phyloP scores from a whole-genome alignment of 2,329 filamentous ascomycete genomes.

The Triangularia verruculosa region DNA sequence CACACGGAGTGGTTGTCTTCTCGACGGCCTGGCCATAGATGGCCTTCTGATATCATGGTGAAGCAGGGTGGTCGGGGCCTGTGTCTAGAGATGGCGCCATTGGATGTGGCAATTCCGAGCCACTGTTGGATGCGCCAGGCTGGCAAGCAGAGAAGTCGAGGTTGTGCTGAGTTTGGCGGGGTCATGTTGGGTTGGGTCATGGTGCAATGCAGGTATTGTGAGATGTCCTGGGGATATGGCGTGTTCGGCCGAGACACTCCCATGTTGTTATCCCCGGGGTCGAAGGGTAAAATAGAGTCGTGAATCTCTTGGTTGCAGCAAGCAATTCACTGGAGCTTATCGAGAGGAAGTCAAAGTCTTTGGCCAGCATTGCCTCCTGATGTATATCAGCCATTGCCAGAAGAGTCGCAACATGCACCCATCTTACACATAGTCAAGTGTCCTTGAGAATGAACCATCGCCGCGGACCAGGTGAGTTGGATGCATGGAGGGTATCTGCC shows the following conservation, averaged over 20 bases:
- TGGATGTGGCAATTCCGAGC: constrained; percentile 1
- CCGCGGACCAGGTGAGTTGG: neutral
- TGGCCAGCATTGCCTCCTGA: neutral
- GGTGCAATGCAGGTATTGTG: constrained; percentile 7
- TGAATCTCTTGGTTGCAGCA: too few species aligned
- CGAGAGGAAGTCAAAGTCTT: too few species aligned
- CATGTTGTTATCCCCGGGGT: neutral
- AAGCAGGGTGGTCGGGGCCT: neutral
- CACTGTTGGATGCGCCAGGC: neutral
- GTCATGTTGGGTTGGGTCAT: neutral
- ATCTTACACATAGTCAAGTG: neutral
- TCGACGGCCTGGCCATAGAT: neutral
- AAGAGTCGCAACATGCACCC: too few species aligned
- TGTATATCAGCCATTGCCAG: neutral
- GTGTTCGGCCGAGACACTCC: neutral
- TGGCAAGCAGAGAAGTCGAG: neutral
- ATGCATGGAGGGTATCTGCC: neutral
- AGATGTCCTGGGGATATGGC: constrained; percentile 7
- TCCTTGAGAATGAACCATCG: neutral
- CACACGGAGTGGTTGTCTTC: neutral
- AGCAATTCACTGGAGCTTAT: too few species aligned
- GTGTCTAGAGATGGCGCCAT: constrained; percentile 1
- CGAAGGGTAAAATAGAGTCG: too few species aligned
- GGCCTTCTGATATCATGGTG: neutral
- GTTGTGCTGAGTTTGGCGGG: neutral